Conservation (phyloP, 352 stramenopile species). For the Salisapilia sapeloensis region DNA sequence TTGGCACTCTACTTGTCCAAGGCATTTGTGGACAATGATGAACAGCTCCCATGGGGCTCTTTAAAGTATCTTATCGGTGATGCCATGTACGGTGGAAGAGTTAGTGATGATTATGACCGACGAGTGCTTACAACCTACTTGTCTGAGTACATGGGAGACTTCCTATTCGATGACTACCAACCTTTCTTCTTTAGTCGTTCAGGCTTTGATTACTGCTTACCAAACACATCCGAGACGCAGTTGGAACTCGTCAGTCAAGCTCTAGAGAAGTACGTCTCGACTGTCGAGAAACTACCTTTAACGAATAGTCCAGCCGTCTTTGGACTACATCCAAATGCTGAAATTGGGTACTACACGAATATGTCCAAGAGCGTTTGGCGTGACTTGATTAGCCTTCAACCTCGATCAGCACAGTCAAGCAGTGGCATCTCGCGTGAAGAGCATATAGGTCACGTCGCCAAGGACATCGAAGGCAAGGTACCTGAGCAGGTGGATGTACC, state of each 20-base stretch:
- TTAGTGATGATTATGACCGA: constrained; percentile 93
- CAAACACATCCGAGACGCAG: constrained; percentile 5
- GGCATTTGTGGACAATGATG: constrained; percentile 83
- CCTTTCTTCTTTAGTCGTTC: constrained; percentile 88
- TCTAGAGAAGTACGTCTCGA: constrained; percentile 62
- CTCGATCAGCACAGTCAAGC: constrained; percentile 54
- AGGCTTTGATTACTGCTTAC: constrained; percentile 87
- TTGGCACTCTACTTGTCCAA: constrained; percentile 89
- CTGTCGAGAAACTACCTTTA: constrained; percentile 84
- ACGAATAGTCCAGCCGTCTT: constrained; percentile 91
- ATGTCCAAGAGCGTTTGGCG: constrained; percentile 90
- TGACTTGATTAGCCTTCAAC: constrained; percentile 87
- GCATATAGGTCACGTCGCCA: constrained; percentile 79
- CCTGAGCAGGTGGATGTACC: constrained; percentile 77
- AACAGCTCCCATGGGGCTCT: constrained; percentile 88
- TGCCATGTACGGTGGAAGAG: constrained; percentile 93
- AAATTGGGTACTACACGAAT: constrained; percentile 94
- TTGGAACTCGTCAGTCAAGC: constrained; percentile 17
- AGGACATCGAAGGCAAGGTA: constrained; percentile 86
- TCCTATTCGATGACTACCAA: constrained; percentile 90
- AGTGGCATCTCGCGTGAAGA: constrained; percentile 84
- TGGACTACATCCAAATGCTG: constrained; percentile 90
- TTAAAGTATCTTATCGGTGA: constrained; percentile 93
- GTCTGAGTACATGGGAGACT: constrained; percentile 94
- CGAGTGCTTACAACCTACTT: constrained; percentile 89